These are phyloP conservation scores for Boletus huronensis DNA, from an alignment of 768 basidiomycete genomes.

Conservation along the genomic window DNA sequence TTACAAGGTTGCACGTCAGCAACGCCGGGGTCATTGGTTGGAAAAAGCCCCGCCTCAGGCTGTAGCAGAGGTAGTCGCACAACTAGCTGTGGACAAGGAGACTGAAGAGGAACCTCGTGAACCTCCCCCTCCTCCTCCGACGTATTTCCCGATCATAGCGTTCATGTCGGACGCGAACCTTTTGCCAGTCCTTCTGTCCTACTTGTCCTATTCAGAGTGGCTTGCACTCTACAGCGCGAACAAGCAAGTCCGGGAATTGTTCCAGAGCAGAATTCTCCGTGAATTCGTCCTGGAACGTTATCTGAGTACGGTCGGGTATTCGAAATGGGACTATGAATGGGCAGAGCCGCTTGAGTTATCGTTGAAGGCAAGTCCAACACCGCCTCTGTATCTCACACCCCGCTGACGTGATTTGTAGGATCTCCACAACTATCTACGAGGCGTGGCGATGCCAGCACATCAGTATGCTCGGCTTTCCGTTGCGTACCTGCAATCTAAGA, in stretches of 20 bases:
- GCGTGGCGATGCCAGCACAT: slow-evolving; percentile 71
- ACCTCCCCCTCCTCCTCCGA: slow-evolving; percentile 24
- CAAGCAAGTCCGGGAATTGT: slow-evolving; percentile 51
- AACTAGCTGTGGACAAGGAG: slow-evolving; percentile 14
- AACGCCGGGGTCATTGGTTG: slow-evolving; percentile 38
- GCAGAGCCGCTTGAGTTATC: slow-evolving; percentile 62
- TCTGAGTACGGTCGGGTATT: slow-evolving; percentile 69
- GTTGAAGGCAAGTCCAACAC: slow-evolving; percentile 47
- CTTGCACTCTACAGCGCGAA: slow-evolving; percentile 55
- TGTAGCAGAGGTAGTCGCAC: slow-evolving; percentile 31
- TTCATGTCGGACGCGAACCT: slow-evolving; percentile 55
- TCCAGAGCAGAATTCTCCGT: slow-evolving; percentile 46
- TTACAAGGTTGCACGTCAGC: slow-evolving; percentile 39
- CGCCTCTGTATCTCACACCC: neutral
- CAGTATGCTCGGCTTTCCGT: slow-evolving; percentile 63
- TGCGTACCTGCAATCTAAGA: slow-evolving; percentile 51
- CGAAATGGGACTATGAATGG: slow-evolving; percentile 53
- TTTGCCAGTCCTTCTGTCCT: slow-evolving; percentile 51
- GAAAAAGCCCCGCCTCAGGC: slow-evolving; percentile 37
- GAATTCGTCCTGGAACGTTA: slow-evolving; percentile 70
- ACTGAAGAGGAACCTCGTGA: slow-evolving; percentile 10
- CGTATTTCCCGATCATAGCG: slow-evolving; percentile 48
- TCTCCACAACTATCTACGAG: slow-evolving; percentile 74
- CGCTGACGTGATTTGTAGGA: slow-evolving; percentile 46
- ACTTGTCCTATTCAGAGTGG: slow-evolving; percentile 73